Evolutionary conservation across 345 rosid genomes (phyloP).

Genomic region (Luvunga scandens): DNA sequence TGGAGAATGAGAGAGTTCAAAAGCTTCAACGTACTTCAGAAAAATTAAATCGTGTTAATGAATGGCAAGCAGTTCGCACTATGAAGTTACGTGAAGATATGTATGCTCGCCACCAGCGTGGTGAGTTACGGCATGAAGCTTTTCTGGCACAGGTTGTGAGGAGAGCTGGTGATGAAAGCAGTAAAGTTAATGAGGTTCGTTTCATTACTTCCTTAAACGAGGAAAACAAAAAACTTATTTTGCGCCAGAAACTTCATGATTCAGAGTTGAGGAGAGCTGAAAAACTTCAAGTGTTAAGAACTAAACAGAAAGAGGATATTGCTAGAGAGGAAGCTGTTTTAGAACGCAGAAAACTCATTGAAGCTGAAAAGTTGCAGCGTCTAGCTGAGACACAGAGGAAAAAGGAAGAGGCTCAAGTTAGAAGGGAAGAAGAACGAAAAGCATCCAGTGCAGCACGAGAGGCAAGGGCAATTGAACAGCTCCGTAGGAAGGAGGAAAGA

Average conservation of each 20-base stretch:
- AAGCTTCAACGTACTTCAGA: conserved; percentile 76
- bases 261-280: conserved; percentile 80
- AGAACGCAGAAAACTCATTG: conserved; percentile 71
- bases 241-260: conserved; percentile 75
- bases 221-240: conserved; percentile 72
- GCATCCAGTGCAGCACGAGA: conserved; percentile 82
- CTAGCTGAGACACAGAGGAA: conserved; percentile 73
- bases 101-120: conserved; percentile 73
- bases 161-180: conserved; percentile 89
- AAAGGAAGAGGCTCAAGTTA: conserved; percentile 80
- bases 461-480: conserved; percentile 70
- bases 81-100: conserved; percentile 72
- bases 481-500: conserved; percentile 70
- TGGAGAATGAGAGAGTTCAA: conserved; percentile 75
- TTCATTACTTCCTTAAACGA: conserved; percentile 78
- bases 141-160: conserved; percentile 70
- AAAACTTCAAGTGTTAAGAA: conserved; percentile 63
- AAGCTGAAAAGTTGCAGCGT: conserved; percentile 80
- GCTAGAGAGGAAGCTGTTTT: conserved; percentile 81
- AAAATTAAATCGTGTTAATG: conserved; percentile 69
- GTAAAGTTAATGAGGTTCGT: conserved; percentile 80
- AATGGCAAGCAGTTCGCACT: conserved; percentile 75
- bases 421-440: conserved; percentile 82
- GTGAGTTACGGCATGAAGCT: conserved; percentile 82
- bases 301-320: conserved; percentile 70